A percentile compares a stretch with the other conserved stretches of the same genome.
phyloP scores from a whole-genome alignment of 1,139 yeast genomes.

The Casaregolazyma suthepensis region DNA sequence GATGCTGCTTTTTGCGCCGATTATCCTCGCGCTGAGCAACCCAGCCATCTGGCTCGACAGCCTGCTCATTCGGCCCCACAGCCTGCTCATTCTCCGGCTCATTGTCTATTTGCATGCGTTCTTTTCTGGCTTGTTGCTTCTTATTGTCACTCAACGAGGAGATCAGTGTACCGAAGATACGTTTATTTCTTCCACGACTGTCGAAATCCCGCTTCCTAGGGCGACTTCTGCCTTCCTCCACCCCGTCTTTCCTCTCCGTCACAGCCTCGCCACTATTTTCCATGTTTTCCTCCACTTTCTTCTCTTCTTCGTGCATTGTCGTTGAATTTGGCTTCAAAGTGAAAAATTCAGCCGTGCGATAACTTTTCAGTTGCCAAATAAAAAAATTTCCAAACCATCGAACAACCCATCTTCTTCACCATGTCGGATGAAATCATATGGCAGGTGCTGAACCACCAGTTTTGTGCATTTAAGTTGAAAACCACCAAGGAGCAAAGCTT shows the following conservation, averaged over 20 bases:
- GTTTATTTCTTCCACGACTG: slow-evolving; percentile 10
- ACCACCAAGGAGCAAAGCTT: slow-evolving; percentile 76
- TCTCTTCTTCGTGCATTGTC: not conserved
- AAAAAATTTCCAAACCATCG: not conserved
- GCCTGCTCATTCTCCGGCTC: slow-evolving; percentile 2
- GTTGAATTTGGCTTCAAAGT: not conserved
- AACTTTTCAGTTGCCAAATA: slow-evolving; percentile 1
- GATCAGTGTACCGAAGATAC: slow-evolving; percentile 15
- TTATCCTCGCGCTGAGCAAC: slow-evolving; percentile 7
- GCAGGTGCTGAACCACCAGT: slow-evolving; percentile 86
- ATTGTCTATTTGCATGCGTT: slow-evolving; percentile 1
- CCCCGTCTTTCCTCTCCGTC: not conserved
- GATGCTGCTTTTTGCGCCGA: slow-evolving; percentile 1
- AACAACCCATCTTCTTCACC: not conserved
- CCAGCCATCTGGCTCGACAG: slow-evolving; percentile 6
- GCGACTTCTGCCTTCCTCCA: not conserved
- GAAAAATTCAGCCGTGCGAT: not conserved
- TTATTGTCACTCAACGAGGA: slow-evolving; percentile 9
- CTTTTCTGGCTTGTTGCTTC: not conserved
- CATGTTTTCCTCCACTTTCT: not conserved
- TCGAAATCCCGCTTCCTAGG: not conserved
- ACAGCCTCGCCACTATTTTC: not conserved
- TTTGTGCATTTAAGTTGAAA: slow-evolving; percentile 80
- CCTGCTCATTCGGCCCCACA: not conserved
- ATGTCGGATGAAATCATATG: slow-evolving; percentile 43